These are phyloP conservation scores for Debaryomycetaceae sp. DNA, from an alignment of 1,139 yeast genomes.

Conservation along the genomic window DNA sequence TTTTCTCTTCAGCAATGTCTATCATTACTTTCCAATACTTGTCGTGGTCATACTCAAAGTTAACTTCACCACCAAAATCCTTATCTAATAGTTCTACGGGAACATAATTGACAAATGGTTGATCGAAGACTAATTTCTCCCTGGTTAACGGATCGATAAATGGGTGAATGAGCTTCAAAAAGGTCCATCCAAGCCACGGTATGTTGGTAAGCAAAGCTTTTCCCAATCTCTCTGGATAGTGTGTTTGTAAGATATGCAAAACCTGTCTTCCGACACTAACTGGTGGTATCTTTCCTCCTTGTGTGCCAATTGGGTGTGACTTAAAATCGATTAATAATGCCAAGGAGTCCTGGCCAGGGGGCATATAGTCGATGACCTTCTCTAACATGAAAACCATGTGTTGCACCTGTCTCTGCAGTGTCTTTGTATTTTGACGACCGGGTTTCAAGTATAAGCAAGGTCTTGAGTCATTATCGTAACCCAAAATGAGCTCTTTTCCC, in stretches of 20 bases:
- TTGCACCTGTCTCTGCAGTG: conserved; percentile 43
- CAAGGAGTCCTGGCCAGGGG: conserved; percentile 47
- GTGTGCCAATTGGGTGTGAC: conserved; percentile 46
- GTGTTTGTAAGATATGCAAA: conserved; percentile 62
- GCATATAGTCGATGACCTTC: conserved; percentile 46
- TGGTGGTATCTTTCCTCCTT: conserved; percentile 75
- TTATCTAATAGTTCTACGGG: conserved; percentile 45
- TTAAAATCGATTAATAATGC: conserved; percentile 47
- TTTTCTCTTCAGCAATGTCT: conserved; percentile 35
- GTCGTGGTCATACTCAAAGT: conserved; percentile 42
- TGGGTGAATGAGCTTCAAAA: conserved; percentile 45
- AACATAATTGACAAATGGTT: conserved; percentile 44
- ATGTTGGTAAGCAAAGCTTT: conserved; percentile 46
- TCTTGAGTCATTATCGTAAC: conserved; percentile 44
- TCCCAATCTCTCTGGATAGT: conserved; percentile 49
- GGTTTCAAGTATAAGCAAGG: conserved; percentile 49
- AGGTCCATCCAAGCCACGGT: conserved; percentile 48
- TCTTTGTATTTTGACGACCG: conserved; percentile 47
- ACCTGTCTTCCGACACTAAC: conserved; percentile 74
- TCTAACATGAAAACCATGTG: conserved; percentile 51
- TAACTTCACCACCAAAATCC: conserved; percentile 41
- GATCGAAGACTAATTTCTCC: conserved; percentile 47
- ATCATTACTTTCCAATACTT: conserved; percentile 45
- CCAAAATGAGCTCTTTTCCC: conserved; percentile 46
- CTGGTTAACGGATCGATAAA: conserved; percentile 50